Evolutionary conservation across 1,284 basidiomycete species (phyloP).

Genomic region (Heliocybe sulcata): DNA sequence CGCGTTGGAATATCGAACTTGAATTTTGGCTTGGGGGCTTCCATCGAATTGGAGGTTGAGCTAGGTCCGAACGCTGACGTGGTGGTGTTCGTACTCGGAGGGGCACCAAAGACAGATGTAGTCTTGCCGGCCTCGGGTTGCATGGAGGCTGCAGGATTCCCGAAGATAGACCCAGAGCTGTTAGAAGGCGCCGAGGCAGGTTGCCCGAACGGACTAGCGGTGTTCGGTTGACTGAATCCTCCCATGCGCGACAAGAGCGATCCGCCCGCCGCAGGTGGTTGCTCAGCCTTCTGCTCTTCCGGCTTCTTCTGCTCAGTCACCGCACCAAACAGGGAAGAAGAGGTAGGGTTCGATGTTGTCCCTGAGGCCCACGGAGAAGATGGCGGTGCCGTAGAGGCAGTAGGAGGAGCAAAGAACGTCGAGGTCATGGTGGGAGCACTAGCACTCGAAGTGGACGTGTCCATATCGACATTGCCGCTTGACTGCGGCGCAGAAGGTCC

Average conservation of each 20-base stretch:
- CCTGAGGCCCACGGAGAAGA: background rate
- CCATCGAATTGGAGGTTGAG: conserved; percentile 4
- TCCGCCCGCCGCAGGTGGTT: conserved; percentile 6
- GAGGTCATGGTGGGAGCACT: background rate
- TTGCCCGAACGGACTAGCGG: conserved; percentile 4
- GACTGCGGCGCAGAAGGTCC: conserved; percentile 4
- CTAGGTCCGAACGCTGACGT: conserved; percentile 1
- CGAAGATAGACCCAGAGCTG: background rate
- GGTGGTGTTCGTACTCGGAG: conserved; percentile 2
- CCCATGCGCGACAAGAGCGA: conserved; percentile 15
- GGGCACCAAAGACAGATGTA: background rate
- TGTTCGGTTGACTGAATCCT: conserved; percentile 12
- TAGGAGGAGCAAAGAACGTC: background rate
- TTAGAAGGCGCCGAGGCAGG: background rate
- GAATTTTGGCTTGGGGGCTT: conserved; percentile 18
- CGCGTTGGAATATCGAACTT: conserved; percentile 18
- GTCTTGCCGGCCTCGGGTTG: background rate
- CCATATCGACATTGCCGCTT: background rate
- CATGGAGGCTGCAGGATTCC: background rate
- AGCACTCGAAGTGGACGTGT: background rate
- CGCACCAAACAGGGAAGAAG: background rate
- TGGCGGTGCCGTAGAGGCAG: background rate
- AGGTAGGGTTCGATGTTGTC: background rate
- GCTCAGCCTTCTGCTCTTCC: conserved; percentile 4
- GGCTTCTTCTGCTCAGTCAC: conserved; percentile 9